Base-by-base conservation (phyloP, 2,329 filamentous ascomycete genomes). In the Ceratocystis alfenasii region DNA sequence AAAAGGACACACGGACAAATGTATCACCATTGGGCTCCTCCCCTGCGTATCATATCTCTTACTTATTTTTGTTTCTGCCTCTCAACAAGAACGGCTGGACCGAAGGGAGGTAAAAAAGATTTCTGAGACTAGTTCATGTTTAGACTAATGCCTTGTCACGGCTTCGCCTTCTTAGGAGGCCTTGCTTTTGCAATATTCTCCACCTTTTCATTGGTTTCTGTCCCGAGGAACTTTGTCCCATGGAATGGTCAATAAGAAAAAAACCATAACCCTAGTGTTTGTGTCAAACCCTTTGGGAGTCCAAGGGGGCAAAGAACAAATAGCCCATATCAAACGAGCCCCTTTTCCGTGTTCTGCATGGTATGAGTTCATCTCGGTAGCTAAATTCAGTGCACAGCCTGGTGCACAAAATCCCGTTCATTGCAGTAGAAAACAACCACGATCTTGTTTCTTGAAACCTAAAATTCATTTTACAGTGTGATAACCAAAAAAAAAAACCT, bases 401-500 rank as follows among this genome's bases (percentile, higher is more conserved):
- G 17, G 2, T 48, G n/a, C 48, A 53, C 48, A 28, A 12, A 53
- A 15, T 2, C 15, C 20, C 1, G 12, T 15, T 5, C 22, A 15
- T 15, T 12, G 20, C 8, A 5, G 3, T 53, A 1, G 5, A 25
- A 2, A 28, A 25, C 22, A 25, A 53, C 25, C 12, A 28, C 12
- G 10, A 12, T 53, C 1, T 53, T 28, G 48, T 28, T 7, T 25
- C 10, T 25, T 25, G 10, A 20, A 3, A 57, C 25, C n/a, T 30
- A 20, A 22, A 57, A 8, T 5, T n/a, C 10, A 33, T n/a, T 30
- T 57, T 36, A 59, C 55, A 33, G 10, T 6, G 7, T 41, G 15
- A 36, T 8, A 36, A 36, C 30, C 12, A 67, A 62, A 65, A 63
- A 67, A n/a, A 67, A 67, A 63, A 65, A 48, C 36, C 48, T 60